These are phyloP conservation scores for Penicillium cosmopolitanum DNA, from an alignment of 495 filamentous ascomycete genomes.

Conservation along the genomic window DNA sequence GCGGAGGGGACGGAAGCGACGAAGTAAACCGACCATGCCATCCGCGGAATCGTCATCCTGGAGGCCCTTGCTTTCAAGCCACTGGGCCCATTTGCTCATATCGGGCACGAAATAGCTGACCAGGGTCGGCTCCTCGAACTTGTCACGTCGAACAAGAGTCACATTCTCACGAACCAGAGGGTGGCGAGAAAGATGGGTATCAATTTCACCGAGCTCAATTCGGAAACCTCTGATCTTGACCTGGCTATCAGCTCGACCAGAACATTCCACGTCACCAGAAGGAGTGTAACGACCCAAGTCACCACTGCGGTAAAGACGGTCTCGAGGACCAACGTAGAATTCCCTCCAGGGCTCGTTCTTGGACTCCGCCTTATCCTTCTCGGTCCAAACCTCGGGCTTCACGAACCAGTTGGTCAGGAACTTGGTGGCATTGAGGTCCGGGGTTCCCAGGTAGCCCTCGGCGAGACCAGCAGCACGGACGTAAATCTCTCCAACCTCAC, in stretches of 20 bases:
- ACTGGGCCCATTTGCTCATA: slow-evolving; percentile 68
- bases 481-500: slow-evolving; percentile 86
- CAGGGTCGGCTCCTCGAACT: slow-evolving; percentile 85
- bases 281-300: slow-evolving; percentile 78
- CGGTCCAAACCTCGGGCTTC: slow-evolving; percentile 70
- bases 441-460: slow-evolving; percentile 79
- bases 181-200: slow-evolving; percentile 79
- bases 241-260: slow-evolving; percentile 84
- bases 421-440: slow-evolving; percentile 72
- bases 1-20: slow-evolving; percentile 67
- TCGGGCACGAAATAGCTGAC: slow-evolving; percentile 93
- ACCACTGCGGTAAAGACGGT: slow-evolving; percentile 83
- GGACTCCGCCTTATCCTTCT: slow-evolving; percentile 57
- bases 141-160: slow-evolving; percentile 84
- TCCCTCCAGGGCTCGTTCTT: slow-evolving; percentile 67
- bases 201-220: slow-evolving; percentile 94
- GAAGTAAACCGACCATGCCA: slow-evolving; percentile 62
- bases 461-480: slow-evolving; percentile 87
- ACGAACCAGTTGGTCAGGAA: slow-evolving; percentile 93
- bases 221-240: slow-evolving; percentile 96
- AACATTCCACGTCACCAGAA: slow-evolving; percentile 73
- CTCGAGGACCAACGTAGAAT: slow-evolving; percentile 81
- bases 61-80: slow-evolving; percentile 60
- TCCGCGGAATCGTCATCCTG: slow-evolving; percentile 53
- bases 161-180: slow-evolving; percentile 83